These are phyloP conservation scores for Golubevia pallescens DNA, from an alignment of 1,284 basidiomycete species.

Conservation along the genomic window DNA sequence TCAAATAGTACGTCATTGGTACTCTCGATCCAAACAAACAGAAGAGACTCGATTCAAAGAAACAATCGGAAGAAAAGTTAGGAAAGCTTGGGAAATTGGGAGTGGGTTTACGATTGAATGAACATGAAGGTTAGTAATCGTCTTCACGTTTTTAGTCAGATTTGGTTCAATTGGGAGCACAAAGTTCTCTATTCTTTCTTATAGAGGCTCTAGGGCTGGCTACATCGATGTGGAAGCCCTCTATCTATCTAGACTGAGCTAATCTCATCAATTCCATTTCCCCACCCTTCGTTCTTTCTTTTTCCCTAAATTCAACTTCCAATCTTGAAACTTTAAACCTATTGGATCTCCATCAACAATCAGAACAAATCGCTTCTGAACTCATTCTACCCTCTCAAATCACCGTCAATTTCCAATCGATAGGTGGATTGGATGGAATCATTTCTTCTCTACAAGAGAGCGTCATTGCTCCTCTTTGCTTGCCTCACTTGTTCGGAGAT, in stretches of 20 bases:
- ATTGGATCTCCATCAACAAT: slow-evolving; percentile 68
- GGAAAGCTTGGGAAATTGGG: slow-evolving; percentile 50
- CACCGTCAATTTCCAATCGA: slow-evolving; percentile 69
- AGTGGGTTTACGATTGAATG: slow-evolving; percentile 43
- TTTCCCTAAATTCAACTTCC: neutral
- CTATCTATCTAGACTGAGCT: neutral
- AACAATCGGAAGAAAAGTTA: slow-evolving; percentile 54
- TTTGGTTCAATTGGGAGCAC: too few species aligned
- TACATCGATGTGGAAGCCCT: neutral
- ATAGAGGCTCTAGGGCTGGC: too few species aligned
- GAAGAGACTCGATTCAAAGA: slow-evolving; percentile 57
- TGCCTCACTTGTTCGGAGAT: slow-evolving; percentile 81
- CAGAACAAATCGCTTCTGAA: slow-evolving; percentile 69
- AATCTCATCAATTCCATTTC: neutral
- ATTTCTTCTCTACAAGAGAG: slow-evolving; percentile 90
- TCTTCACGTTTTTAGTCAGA: neutral
- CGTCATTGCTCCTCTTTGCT: slow-evolving; percentile 92
- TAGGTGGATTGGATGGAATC: slow-evolving; percentile 94
- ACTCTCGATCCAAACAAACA: slow-evolving; percentile 57
- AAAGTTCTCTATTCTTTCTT: too few species aligned
- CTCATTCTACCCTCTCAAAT: slow-evolving; percentile 68
- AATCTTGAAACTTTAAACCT: slow-evolving; percentile 61
- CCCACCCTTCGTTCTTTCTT: neutral
- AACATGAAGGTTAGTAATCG: slow-evolving; percentile 38
- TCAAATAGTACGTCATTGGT: slow-evolving; percentile 36